Evolutionary conservation across 129 eudicot genomes (phyloP).

Genomic region (Flaveria trinervia): DNA sequence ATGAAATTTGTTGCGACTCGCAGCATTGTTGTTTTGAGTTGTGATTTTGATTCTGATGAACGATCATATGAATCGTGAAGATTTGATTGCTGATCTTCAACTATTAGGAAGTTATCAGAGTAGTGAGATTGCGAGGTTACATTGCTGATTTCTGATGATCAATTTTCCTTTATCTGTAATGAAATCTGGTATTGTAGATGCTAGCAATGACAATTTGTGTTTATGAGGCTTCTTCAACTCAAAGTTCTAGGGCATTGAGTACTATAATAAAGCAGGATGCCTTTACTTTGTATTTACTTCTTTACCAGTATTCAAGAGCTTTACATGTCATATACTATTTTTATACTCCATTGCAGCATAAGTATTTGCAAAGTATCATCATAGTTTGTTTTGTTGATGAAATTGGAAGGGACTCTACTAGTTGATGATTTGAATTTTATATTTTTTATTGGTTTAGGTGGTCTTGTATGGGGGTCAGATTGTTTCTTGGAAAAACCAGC

Average conservation of each 20-base stretch:
- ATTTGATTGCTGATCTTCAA: conserved; percentile 1
- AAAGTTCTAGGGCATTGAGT: conserved; percentile 9
- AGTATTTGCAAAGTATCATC: neutral
- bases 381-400: conserved; percentile 10
- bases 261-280: neutral
- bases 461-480: conserved; percentile 81
- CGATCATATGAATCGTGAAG: neutral
- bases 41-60: neutral
- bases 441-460: conserved; percentile 43
- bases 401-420: neutral
- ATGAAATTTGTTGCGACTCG: too few relatives aligned
- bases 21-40: conserved; percentile 14
- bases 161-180: neutral
- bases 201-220: neutral
- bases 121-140: neutral
- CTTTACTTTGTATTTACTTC: conserved; percentile 8
- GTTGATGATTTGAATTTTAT: conserved; percentile 5
- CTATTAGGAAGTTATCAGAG: neutral
- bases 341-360: conserved; percentile 3
- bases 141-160: neutral
- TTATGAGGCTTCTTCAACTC: neutral
- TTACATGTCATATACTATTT: neutral
- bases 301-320: neutral
- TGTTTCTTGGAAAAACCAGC: conserved; percentile 81
- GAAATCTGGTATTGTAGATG: neutral